Percentiles rank a stretch among this genome's conserved stretches.
These are phyloP conservation scores for Fusarium brachygibbosum DNA, from an alignment of 2,329 filamentous ascomycete species.

Conservation along the genomic window DNA sequence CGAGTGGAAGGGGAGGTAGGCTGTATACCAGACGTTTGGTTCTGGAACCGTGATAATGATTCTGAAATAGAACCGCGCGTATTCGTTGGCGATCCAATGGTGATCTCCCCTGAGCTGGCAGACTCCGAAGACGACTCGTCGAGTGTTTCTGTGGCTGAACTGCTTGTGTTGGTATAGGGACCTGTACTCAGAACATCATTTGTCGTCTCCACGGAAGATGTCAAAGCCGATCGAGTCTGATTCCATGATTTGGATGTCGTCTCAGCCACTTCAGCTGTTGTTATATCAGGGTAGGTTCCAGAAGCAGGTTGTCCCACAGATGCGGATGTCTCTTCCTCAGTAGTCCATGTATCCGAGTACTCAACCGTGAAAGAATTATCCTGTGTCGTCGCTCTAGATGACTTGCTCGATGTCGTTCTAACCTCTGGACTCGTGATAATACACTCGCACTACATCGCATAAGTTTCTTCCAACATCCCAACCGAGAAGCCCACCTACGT, in stretches of 20 bases:
- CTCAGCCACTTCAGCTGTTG: neutral
- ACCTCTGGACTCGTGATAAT: slow-evolving; percentile 33
- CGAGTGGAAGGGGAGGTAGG: neutral
- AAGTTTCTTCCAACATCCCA: neutral
- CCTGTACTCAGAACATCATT: neutral
- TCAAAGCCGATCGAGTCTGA: neutral
- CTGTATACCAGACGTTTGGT: slow-evolving; percentile 3
- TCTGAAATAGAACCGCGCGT: slow-evolving; percentile 7
- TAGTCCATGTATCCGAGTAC: slow-evolving; percentile 13
- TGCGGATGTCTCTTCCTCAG: slow-evolving; percentile 3
- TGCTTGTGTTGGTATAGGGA: neutral
- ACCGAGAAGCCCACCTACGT: slow-evolving; percentile 43
- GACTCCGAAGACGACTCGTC: neutral
- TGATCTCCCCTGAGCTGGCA: slow-evolving; percentile 12
- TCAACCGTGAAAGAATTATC: slow-evolving; percentile 1
- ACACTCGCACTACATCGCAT: slow-evolving; percentile 48
- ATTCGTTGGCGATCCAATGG: neutral
- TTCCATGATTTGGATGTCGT: neutral
- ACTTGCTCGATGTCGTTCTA: neutral
- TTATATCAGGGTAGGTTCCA: slow-evolving; percentile 13
- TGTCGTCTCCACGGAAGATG: neutral
- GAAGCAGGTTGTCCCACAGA: slow-evolving; percentile 24
- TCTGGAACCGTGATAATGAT: neutral
- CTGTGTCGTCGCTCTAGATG: neutral
- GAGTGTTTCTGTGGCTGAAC: neutral